phyloP scores from a whole-genome alignment of 2,329 filamentous ascomycete species.

The Pseudohalonectria lignicola region DNA sequence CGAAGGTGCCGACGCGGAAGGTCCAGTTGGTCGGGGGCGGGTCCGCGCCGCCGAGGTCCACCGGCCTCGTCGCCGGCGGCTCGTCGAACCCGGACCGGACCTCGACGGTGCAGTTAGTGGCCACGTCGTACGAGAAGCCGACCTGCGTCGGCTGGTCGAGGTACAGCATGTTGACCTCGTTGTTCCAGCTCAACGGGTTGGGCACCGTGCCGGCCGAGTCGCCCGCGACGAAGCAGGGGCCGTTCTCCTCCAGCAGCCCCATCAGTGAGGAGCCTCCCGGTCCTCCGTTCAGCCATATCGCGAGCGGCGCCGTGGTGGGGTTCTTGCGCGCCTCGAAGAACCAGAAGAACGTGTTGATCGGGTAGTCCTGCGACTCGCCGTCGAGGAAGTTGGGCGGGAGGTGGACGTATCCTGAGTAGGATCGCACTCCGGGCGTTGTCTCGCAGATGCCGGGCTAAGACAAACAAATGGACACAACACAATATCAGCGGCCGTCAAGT shows the following conservation, averaged over 20 bases:
- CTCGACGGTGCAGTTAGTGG: conserved; percentile 3
- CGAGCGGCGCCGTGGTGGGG: conserved; percentile 24
- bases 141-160: conserved; percentile 42
- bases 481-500: too few relatives aligned
- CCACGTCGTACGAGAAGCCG: conserved; percentile 16
- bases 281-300: conserved; percentile 49
- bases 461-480: too few relatives aligned
- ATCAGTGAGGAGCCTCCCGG: conserved; percentile 45
- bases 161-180: conserved; percentile 49
- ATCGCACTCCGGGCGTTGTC: conserved; percentile 41
- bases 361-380: conserved; percentile 6
- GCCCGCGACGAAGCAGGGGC: conserved; percentile 27
- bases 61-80: conserved; percentile 16
- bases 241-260: conserved; percentile 38
- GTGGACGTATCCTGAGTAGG: conserved; percentile 47
- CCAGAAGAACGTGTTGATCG: conserved; percentile 32
- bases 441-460: conserved; percentile 46
- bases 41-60: conserved; percentile 23
- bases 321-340: conserved; percentile 23
- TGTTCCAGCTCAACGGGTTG: conserved; percentile 51
- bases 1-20: conserved; percentile 19
- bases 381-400: conserved; percentile 25
- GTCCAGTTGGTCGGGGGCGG: conserved; percentile 25
- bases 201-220: conserved; percentile 6
- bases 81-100: neutral